Base-by-base conservation (phyloP, 1,284 basidiomycete species). In the Peniophora sp. region DNA sequence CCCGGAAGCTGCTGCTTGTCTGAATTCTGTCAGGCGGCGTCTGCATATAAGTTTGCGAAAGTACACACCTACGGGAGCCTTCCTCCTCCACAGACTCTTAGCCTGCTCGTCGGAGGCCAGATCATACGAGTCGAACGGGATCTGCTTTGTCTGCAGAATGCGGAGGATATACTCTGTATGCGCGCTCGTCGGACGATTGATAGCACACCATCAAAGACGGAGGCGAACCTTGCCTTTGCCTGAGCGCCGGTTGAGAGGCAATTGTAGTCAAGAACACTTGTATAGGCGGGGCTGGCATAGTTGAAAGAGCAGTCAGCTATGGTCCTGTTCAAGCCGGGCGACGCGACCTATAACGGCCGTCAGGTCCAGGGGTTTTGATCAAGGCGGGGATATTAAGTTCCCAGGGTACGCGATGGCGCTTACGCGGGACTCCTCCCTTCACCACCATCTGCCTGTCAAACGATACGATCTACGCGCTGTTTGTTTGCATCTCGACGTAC, bases 251-350 rank as follows among this genome's bases (percentile, higher is more conserved):
- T 61, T 89, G 83, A 50, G 85, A 88, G 3, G 83, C 85, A 55
- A 91, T 91, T 10, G 89, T 91, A n/a, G 89, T 91, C 50, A 90
- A 74, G 63, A 88, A 90, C 35, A 90, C 65, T 58, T 85, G 79
- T 54, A 91, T 83, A 3, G 88, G 89, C 10, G 88, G 89, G 19
- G 85, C 77, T 51, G 81, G 74, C 85, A 89, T 89, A 35, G 54
- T 63, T 55, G 52, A 36, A 41, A 39, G 46, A 41, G 38, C 38
- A 41, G 38, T n/a, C 6, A 12, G n/a, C n/a, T n/a, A 32, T 32
- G 27, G 5, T 12, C 6, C 27, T 12, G 27, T 32, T 6, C 27
- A 32, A 32, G 27, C 27, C 27, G 12, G n/a, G 12, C 27, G 12
- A 32, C 27, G 27, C 27, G 27, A 32, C 27, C n/a, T 32, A 32